These are phyloP conservation scores for Collybia mongolica DNA, from an alignment of 768 basidiomycete genomes.

Conservation along the genomic window DNA sequence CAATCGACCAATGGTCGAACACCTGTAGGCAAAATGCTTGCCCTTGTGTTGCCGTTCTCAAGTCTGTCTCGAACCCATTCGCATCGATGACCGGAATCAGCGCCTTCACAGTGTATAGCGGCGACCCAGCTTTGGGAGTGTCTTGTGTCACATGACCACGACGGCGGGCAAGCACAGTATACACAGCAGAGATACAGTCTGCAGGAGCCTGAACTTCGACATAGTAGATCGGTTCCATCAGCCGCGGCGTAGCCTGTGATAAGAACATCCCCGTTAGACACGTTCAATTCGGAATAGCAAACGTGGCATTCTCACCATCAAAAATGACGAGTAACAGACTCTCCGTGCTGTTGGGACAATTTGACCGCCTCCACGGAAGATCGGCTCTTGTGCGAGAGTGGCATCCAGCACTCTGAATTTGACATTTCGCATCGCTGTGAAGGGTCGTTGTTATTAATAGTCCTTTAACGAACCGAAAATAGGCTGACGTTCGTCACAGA, in stretches of 20 bases:
- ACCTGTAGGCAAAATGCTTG: slow-evolving; percentile 98
- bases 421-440: slow-evolving; percentile 92
- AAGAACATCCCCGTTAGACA: slow-evolving; percentile 6
- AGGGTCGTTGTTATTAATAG: not conserved
- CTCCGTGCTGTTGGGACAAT: slow-evolving; percentile 98
- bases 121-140: slow-evolving; percentile 96
- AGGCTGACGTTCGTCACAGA: slow-evolving; percentile 96
- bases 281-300: slow-evolving; percentile 3
- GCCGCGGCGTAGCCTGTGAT: slow-evolving; percentile 83
- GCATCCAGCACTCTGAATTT: slow-evolving; percentile 97
- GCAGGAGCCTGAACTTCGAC: slow-evolving; percentile 99
- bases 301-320: slow-evolving; percentile 69
- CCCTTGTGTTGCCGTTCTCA: slow-evolving; percentile 96
- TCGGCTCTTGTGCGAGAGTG: slow-evolving; percentile 89
- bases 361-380: slow-evolving; percentile 97
- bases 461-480: not conserved
- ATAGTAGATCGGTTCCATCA: slow-evolving; percentile 98
- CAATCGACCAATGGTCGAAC: slow-evolving; percentile 98
- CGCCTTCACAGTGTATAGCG: slow-evolving; percentile 96
- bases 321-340: slow-evolving; percentile 98
- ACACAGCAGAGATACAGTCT: slow-evolving; percentile 98
- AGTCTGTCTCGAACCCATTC: slow-evolving; percentile 97
- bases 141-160: slow-evolving; percentile 99
- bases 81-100: slow-evolving; percentile 98
- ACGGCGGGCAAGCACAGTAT: slow-evolving; percentile 96